Conservation (phyloP, 2,329 filamentous ascomycete species). For the Zymoseptoria pseudotritici region DNA sequence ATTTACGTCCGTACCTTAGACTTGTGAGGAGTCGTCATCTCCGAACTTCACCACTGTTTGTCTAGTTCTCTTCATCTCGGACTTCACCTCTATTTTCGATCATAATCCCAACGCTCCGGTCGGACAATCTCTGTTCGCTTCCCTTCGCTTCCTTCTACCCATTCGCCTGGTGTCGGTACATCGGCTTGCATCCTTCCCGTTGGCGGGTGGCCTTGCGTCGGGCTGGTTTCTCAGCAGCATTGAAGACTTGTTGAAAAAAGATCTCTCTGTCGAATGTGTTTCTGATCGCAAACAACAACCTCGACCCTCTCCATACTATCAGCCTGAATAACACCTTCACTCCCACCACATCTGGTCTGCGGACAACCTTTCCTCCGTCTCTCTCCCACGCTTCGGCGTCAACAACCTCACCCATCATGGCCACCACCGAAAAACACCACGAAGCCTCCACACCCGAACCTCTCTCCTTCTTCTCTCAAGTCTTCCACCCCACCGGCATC, state of each 20-base stretch:
- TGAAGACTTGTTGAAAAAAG: background rate
- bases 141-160: no score
- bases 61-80: no score
- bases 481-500: constrained; percentile 28
- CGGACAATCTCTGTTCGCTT: no score
- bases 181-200: no score
- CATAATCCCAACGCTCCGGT: no score
- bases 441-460: background rate
- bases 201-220: no score
- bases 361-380: background rate
- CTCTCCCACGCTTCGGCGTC: background rate
- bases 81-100: no score
- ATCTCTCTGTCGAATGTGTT: background rate
- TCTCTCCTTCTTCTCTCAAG: constrained; percentile 18
- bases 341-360: background rate
- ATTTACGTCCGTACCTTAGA: no score
- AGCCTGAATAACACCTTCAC: background rate
- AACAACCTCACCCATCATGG: background rate
- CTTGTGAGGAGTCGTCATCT: no score
- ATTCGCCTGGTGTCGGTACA: no score
- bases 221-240: background rate
- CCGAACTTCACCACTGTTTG: no score
- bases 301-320: background rate
- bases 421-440: background rate
- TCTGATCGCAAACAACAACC: background rate